A percentile compares a stretch with the other conserved stretches of the same genome.
Conservation (phyloP, 2,329 filamentous ascomycete species). For the Tolypocladium tundrense region DNA sequence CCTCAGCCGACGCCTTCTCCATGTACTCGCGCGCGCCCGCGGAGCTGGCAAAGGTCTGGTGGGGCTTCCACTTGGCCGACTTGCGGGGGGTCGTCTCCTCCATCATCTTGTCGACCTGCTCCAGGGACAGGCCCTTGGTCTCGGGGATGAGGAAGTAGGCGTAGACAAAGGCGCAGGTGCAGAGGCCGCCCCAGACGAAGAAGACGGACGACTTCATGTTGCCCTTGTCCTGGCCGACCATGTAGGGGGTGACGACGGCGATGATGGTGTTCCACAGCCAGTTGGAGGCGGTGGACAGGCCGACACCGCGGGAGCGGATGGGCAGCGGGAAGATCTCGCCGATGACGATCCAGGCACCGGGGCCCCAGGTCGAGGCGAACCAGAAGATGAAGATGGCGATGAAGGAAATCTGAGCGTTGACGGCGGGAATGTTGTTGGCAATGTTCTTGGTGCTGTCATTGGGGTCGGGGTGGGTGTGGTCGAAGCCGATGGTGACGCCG, state of each 20-base stretch:
- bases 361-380: conserved; percentile 85
- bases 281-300: conserved; percentile 78
- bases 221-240: conserved; percentile 50
- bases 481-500: conserved; percentile 50
- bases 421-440: conserved; percentile 45
- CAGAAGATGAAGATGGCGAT: conserved; percentile 90
- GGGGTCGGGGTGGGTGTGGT: conserved; percentile 36
- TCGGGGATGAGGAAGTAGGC: conserved; percentile 65
- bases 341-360: conserved; percentile 71
- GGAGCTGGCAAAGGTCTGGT: conserved; percentile 53
- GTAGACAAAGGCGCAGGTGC: conserved; percentile 49
- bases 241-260: conserved; percentile 63
- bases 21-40: conserved; percentile 17
- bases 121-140: conserved; percentile 66
- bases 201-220: conserved; percentile 62
- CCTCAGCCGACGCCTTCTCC: conserved; percentile 16
- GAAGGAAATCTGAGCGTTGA: conserved; percentile 70
- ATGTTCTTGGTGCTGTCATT: conserved; percentile 25
- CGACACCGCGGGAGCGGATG: conserved; percentile 80
- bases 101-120: conserved; percentile 81
- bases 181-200: conserved; percentile 66
- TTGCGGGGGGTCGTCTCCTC: conserved; percentile 73
- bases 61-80: conserved; percentile 66
- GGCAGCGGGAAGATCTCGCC: conserved; percentile 86
- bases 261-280: conserved; percentile 81